Percentiles rank a stretch among this genome's conserved stretches.
These are phyloP conservation scores for Colletotrichum cuscutae DNA, from an alignment of 2,329 filamentous ascomycete species.

Conservation along the genomic window DNA sequence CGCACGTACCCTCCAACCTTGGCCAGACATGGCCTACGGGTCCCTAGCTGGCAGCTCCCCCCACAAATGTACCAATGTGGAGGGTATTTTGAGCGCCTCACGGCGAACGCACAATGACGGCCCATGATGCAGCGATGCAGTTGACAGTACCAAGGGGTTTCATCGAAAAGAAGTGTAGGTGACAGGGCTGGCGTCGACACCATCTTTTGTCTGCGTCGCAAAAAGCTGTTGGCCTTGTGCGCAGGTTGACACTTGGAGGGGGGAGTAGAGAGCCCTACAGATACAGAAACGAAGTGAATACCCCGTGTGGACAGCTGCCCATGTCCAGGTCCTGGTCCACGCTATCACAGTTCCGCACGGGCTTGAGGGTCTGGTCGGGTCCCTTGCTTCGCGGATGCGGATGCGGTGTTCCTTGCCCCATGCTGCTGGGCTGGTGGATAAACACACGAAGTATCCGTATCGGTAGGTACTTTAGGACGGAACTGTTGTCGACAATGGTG, in stretches of 20 bases:
- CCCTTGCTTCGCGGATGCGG: slow-evolving; percentile 27
- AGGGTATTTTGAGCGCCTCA: background rate
- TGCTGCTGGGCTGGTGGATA: background rate
- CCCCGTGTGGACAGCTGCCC: background rate
- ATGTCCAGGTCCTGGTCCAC: slow-evolving; percentile 3
- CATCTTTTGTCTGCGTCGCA: background rate
- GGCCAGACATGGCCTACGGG: background rate
- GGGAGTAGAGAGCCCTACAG: background rate
- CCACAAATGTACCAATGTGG: background rate
- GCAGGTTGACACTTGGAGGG: background rate
- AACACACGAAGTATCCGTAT: background rate
- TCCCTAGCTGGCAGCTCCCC: background rate
- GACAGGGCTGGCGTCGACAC: background rate
- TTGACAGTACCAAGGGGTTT: background rate
- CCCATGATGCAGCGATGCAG: slow-evolving; percentile 19
- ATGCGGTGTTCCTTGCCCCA: slow-evolving; percentile 23
- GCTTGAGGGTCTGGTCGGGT: slow-evolving; percentile 8
- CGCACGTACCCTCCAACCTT: background rate
- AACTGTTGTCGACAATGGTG: background rate
- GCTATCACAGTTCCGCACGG: slow-evolving; percentile 3
- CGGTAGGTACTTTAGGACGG: background rate
- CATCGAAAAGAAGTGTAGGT: background rate
- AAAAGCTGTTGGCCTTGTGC: background rate
- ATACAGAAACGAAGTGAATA: slow-evolving; percentile 5
- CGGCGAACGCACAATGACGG: slow-evolving; percentile 25